Evolutionary conservation across 306 rosid species (phyloP).

Genomic region (Quercus alba): DNA sequence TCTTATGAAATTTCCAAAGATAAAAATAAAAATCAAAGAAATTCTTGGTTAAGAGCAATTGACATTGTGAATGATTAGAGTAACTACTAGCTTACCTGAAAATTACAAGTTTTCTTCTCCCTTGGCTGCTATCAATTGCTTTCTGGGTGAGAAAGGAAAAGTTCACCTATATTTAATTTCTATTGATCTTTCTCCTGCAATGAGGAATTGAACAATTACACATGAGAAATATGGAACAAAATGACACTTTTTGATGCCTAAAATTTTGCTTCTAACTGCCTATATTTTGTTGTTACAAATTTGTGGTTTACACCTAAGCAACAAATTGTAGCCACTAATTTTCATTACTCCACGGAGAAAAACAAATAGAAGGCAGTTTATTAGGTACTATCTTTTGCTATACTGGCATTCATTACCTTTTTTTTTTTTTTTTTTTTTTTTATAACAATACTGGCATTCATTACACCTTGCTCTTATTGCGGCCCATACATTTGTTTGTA

Average conservation of each 20-base stretch:
- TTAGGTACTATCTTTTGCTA: background rate
- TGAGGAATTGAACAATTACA: background rate
- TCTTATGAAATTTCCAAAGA: no score
- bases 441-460: background rate
- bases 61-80: no score
- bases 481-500: no score
- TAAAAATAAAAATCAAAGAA: no score
- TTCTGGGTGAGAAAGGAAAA: background rate
- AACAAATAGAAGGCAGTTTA: background rate
- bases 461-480: no score
- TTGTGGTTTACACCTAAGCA: slow-evolving; percentile 18
- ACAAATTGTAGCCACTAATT: slow-evolving; percentile 19
- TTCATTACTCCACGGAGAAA: background rate
- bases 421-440: no score
- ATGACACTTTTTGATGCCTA: slow-evolving; percentile 2
- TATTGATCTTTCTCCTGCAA: background rate
- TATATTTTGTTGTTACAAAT: slow-evolving; percentile 6
- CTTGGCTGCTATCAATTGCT: background rate
- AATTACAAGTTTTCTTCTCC: background rate
- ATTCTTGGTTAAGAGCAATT: no score
- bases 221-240: background rate
- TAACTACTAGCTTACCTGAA: background rate
- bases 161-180: background rate
- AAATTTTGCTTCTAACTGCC: slow-evolving; percentile 11
- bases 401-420: background rate